Evolutionary conservation across 2,329 filamentous ascomycete species (phyloP).

Genomic region (Hortaea werneckii): DNA sequence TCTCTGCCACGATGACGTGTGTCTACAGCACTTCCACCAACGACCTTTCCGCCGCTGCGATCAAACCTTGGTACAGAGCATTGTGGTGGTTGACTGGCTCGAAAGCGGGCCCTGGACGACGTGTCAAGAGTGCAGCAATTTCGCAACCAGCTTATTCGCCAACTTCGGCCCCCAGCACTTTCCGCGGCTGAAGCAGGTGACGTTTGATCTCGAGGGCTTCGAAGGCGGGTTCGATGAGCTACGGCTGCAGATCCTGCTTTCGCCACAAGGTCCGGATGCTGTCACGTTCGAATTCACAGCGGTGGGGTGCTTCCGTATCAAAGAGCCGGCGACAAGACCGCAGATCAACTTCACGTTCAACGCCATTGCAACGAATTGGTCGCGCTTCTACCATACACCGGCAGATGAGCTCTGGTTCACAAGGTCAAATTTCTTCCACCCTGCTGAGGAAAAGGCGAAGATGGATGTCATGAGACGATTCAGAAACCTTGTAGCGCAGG

Average conservation of each 20-base stretch:
- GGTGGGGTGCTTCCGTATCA: neutral
- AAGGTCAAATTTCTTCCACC: no score
- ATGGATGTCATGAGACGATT: no score
- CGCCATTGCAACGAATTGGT: no score
- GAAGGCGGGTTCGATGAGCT: slow-evolving; percentile 2
- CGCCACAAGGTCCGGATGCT: neutral
- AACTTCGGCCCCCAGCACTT: neutral
- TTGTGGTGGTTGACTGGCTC: slow-evolving; percentile 1
- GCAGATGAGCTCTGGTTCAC: no score
- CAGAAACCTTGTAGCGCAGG: no score
- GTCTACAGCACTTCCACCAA: neutral
- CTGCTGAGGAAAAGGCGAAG: no score
- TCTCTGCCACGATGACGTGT: slow-evolving; percentile 4
- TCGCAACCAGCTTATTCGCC: neutral
- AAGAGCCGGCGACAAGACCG: no score
- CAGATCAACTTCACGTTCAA: no score
- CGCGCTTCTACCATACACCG: no score
- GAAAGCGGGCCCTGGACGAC: slow-evolving; percentile 1
- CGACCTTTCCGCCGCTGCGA: slow-evolving; percentile 1
- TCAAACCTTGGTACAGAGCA: neutral
- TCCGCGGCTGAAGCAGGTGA: neutral
- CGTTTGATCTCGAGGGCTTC: slow-evolving; percentile 1
- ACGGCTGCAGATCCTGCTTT: neutral
- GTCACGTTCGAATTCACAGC: neutral
- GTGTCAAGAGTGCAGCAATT: neutral